These are phyloP conservation scores for Ensete glaucum DNA, from an alignment of 176 grass and related monocot genomes.

Conservation along the genomic window DNA sequence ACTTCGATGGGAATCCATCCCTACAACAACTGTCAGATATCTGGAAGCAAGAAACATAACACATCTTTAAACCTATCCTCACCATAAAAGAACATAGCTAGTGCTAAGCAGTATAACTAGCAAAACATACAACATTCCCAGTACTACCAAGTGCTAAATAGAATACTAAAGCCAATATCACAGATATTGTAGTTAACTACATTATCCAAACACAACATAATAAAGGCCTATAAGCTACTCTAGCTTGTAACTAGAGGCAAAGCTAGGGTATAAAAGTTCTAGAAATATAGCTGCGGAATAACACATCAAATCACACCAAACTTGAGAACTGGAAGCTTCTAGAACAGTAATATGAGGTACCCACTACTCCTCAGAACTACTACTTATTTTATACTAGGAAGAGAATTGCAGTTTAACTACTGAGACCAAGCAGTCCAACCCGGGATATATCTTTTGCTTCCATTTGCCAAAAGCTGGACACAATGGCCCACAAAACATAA, in stretches of 20 bases:
- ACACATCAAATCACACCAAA: constrained; percentile 1
- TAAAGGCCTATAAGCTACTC: constrained; percentile 9
- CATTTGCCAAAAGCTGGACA: background rate
- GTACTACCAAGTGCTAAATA: background rate
- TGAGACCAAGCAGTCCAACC: constrained; percentile 26
- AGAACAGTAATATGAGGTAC: constrained; percentile 4
- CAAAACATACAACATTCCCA: background rate
- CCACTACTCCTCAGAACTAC: constrained; percentile 10
- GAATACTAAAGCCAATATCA: background rate
- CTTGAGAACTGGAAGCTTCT: constrained; percentile 12
- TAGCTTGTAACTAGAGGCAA: constrained; percentile 16
- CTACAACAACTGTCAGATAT: background rate
- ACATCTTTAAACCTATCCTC: background rate
- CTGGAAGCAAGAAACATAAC: background rate
- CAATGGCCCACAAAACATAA: background rate
- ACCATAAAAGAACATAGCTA: background rate
- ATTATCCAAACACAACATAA: constrained; percentile 2
- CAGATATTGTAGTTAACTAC: constrained; percentile 6
- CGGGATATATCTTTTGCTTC: background rate
- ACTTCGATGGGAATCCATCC: background rate
- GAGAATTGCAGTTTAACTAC: constrained; percentile 14
- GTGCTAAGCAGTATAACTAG: background rate
- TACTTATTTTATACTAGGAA: constrained; percentile 17
- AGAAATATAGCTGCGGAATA: background rate
- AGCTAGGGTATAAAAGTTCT: constrained; percentile 3